Percentiles rank a stretch among this genome's conserved stretches.
Evolutionary conservation across 2,329 filamentous ascomycete species (phyloP).

Genomic region (Ceratocystis papillata): DNA sequence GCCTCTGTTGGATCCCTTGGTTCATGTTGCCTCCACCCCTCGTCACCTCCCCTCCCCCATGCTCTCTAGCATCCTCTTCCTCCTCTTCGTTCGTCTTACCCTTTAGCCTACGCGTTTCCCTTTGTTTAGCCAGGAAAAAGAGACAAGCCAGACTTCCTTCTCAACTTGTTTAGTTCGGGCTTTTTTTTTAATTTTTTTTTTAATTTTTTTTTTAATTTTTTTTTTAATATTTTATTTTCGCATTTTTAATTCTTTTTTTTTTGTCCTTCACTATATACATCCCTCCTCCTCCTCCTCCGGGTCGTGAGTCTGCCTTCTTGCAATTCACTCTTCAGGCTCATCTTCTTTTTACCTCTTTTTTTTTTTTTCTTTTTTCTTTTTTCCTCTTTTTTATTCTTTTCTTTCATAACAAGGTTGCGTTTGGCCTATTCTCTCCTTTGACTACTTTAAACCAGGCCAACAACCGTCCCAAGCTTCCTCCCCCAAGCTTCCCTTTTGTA

Average conservation of each 20-base stretch:
- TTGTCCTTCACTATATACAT: background rate
- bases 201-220: background rate
- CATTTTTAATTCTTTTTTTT: background rate
- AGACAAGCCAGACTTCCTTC: constrained; percentile 6
- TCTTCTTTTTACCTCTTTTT: background rate
- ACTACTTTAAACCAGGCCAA: constrained; percentile 7
- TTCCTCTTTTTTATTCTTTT: background rate
- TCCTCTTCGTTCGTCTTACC: background rate
- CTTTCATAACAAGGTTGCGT: background rate
- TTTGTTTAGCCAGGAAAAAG: constrained; percentile 6
- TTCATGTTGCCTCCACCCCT: background rate
- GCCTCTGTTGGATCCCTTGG: background rate
- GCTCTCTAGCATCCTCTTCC: background rate
- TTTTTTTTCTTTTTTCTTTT: background rate
- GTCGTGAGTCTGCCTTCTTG: background rate
- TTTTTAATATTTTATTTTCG: background rate
- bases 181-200: background rate
- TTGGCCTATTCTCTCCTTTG: background rate
- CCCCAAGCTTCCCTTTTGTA: background rate
- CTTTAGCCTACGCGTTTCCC: background rate
- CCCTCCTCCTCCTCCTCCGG: background rate
- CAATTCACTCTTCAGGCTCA: background rate
- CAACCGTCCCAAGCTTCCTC: constrained; percentile 8
- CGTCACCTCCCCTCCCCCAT: background rate
- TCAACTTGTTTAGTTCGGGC: background rate